Evolutionary conservation across 805 yeast genomes (phyloP), one percentile per base, ranked within the genome.

Genomic region (Candida qinlingensis): DNA sequence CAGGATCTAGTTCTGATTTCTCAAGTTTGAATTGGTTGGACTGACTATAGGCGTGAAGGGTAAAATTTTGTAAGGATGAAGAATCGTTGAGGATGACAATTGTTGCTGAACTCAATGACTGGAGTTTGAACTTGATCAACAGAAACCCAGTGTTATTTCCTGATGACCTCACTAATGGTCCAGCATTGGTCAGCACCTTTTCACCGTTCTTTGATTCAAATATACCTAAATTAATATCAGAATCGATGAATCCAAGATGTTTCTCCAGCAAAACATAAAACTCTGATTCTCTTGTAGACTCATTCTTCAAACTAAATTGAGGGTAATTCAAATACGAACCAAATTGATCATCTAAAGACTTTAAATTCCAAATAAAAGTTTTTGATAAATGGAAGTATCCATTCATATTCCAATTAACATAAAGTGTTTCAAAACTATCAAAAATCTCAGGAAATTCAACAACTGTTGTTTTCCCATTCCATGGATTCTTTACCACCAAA

Each of bases 391-490:
- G 58, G 28, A 33, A 10, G 39, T 36, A 43, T 13, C 13, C 37
- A 4, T 25, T 29, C 26, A 80, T 75, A 49, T 79, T 71, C 92
- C 95, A 85, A 60, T 82, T 86, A 37, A 87, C 49, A 60, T 87
- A 88, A 3, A 86, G 50, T 5, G 72, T 71, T 10, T 68, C 65
- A 59, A 80, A 86, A 28, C 66, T 63, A 26, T 65, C 56, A 28
- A 62, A 59, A 2, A 75, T 50, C 6, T 68, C 66, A 5, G 54
- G 49, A 35, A 68, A 63, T 6, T 61, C 59, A 26, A 59, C 30
- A 2, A 47, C 11, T 4, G 41, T 26, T 6, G 47, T 37, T 31
- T 42, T 52, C 33, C 52, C 41, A 31, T 42, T 38, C 77, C 76
- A 75, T 0, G 85, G 84, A 54, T 81, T 80, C 44, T 68, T 69